These are phyloP conservation scores for Plenodomus lindquistii DNA, from an alignment of 2,329 filamentous ascomycete genomes.

Conservation along the genomic window DNA sequence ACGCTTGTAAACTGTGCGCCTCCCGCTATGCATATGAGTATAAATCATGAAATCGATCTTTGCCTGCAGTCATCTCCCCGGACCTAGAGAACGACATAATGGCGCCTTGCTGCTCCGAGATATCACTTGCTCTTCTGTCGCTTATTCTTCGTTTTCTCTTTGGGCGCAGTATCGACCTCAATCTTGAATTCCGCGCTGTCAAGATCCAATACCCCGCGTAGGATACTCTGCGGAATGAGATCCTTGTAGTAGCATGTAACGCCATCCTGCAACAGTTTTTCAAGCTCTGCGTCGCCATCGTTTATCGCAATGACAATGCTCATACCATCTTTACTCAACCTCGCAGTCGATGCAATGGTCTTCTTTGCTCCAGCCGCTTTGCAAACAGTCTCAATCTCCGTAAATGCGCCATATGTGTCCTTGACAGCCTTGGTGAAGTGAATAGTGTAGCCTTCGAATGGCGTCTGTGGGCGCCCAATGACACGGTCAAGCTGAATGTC, in stretches of 20 bases:
- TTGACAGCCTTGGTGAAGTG: constrained; percentile 53
- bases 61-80: too few species aligned
- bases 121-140: constrained; percentile 16
- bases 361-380: constrained; percentile 44
- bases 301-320: constrained; percentile 46
- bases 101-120: background rate
- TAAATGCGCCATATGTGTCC: constrained; percentile 37
- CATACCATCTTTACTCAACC: constrained; percentile 23
- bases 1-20: background rate
- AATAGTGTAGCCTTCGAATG: constrained; percentile 54
- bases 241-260: constrained; percentile 49
- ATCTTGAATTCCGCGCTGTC: constrained; percentile 46
- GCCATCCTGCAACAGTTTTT: constrained; percentile 37
- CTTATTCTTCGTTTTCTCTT: constrained; percentile 20
- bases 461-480: constrained; percentile 38
- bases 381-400: constrained; percentile 46
- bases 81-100: too few species aligned
- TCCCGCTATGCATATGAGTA: background rate
- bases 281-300: constrained; percentile 43
- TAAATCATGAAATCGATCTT: background rate
- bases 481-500: constrained; percentile 40
- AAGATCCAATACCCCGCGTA: constrained; percentile 48
- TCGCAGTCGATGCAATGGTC: constrained; percentile 23
- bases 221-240: constrained; percentile 48
- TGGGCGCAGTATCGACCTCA: background rate